A percentile compares a stretch with the other conserved stretches of the same genome.
Evolutionary conservation across 2,329 filamentous ascomycete genomes (phyloP).

Genomic region (Albophoma yamanashiensis): DNA sequence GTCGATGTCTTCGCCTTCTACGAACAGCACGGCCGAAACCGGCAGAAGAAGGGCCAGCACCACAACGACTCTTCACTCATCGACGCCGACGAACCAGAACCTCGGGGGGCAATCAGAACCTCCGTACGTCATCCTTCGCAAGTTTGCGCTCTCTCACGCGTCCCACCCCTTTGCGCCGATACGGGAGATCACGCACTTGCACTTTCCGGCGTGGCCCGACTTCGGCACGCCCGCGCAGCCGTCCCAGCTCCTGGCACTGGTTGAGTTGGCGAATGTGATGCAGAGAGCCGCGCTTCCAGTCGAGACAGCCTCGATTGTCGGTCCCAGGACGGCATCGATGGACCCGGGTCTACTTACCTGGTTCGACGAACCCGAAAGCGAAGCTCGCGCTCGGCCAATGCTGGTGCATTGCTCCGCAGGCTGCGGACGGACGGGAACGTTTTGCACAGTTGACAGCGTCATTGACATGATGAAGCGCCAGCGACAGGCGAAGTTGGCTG

Average conservation of each 20-base stretch:
- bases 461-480: slow-evolving; percentile 96
- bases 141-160: slow-evolving; percentile 72
- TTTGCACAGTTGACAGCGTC: slow-evolving; percentile 92
- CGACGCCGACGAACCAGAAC: slow-evolving; percentile 16
- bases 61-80: slow-evolving; percentile 30
- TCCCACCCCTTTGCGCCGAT: slow-evolving; percentile 73
- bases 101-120: slow-evolving; percentile 36
- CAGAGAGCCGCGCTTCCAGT: slow-evolving; percentile 45
- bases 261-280: slow-evolving; percentile 78
- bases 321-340: slow-evolving; percentile 14
- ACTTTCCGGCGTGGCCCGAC: slow-evolving; percentile 95
- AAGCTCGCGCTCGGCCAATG: slow-evolving; percentile 52
- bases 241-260: slow-evolving; percentile 71
- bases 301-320: slow-evolving; percentile 28
- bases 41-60: slow-evolving; percentile 44
- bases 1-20: slow-evolving; percentile 16
- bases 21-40: slow-evolving; percentile 20
- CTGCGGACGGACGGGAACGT: slow-evolving; percentile 90
- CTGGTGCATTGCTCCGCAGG: slow-evolving; percentile 94
- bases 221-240: slow-evolving; percentile 90
- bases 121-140: slow-evolving; percentile 73
- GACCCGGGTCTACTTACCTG: slow-evolving; percentile 29
- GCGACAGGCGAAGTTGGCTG: slow-evolving; percentile 26
- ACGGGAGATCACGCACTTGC: slow-evolving; percentile 86
- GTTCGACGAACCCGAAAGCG: slow-evolving; percentile 49